phyloP scores from a whole-genome alignment of 2,329 filamentous ascomycete species.

The Gaeumannomyces sp. region DNA sequence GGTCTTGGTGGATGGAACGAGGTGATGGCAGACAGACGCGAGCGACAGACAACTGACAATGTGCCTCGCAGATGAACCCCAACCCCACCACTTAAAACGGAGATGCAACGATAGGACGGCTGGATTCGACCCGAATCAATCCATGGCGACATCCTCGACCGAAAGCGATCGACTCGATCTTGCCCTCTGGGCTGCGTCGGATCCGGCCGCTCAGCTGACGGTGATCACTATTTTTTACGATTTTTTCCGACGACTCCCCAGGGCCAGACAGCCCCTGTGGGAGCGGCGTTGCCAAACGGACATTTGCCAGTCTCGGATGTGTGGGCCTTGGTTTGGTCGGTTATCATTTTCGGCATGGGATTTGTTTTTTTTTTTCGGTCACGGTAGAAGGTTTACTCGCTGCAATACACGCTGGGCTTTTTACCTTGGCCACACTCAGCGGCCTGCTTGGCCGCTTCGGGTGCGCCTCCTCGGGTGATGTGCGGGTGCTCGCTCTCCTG shows the following conservation, averaged over 20 bases:
- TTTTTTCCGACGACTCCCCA: not conserved
- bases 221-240: not conserved
- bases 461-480: not conserved
- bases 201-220: not conserved
- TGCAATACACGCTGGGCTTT: conserved; percentile 8
- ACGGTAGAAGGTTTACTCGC: conserved; percentile 9
- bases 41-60: not conserved
- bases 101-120: conserved; percentile 1
- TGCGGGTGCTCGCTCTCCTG: not conserved
- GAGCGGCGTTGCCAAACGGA: not conserved
- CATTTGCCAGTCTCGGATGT: conserved; percentile 1
- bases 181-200: not conserved
- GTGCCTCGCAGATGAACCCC: conserved; percentile 17
- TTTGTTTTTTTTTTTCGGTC: conserved; percentile 9
- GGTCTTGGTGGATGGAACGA: not conserved
- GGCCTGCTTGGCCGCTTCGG: not conserved
- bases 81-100: conserved; percentile 17
- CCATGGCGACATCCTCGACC: conserved; percentile 8
- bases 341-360: conserved; percentile 8
- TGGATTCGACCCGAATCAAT: not conserved
- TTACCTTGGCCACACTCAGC: conserved; percentile 5
- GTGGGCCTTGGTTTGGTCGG: conserved; percentile 5
- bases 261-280: not conserved
- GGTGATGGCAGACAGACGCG: not conserved
- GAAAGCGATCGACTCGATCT: not conserved